Evolutionary conservation across 1,284 basidiomycete species (phyloP).

Genomic region (Singerocomus inundabilis): DNA sequence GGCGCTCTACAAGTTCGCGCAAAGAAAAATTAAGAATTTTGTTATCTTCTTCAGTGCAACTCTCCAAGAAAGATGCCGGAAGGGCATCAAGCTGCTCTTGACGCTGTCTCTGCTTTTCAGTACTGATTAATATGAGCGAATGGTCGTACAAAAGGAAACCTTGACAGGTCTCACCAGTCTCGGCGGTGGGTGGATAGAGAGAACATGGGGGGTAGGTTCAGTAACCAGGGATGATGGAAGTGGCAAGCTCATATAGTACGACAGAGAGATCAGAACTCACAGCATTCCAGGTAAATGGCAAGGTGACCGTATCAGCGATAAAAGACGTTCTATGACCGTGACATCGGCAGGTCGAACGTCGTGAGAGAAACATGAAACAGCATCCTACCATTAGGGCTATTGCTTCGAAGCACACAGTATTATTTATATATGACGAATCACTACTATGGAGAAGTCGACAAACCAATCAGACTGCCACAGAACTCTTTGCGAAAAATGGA

Average conservation of each 20-base stretch:
- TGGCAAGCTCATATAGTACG: no score
- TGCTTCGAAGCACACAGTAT: not conserved
- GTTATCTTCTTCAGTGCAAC: constrained; percentile 29
- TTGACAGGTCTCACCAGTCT: constrained; percentile 29
- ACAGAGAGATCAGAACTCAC: no score
- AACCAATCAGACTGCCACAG: constrained; percentile 3
- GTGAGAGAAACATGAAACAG: constrained; percentile 12
- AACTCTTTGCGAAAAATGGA: not conserved
- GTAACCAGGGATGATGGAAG: no score
- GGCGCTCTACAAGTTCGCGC: constrained; percentile 25
- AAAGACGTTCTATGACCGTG: not conserved
- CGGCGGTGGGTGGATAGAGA: constrained; percentile 23
- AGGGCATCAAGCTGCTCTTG: constrained; percentile 22
- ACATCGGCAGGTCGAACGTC: not conserved
- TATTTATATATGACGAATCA: no score
- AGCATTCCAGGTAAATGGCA: no score
- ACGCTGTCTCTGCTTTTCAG: constrained; percentile 27
- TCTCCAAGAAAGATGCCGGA: constrained; percentile 23
- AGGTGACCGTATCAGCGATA: not conserved
- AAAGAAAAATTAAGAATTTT: constrained; percentile 28
- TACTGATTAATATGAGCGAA: constrained; percentile 9
- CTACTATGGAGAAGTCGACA: not conserved
- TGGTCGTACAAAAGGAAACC: not conserved
- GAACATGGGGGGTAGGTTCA: no score
- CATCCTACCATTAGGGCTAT: not conserved